A percentile compares a stretch with the other conserved stretches of the same genome.
Evolutionary conservation across 176 grass and related monocot species (phyloP).

Genomic region (Oryza punctata): DNA sequence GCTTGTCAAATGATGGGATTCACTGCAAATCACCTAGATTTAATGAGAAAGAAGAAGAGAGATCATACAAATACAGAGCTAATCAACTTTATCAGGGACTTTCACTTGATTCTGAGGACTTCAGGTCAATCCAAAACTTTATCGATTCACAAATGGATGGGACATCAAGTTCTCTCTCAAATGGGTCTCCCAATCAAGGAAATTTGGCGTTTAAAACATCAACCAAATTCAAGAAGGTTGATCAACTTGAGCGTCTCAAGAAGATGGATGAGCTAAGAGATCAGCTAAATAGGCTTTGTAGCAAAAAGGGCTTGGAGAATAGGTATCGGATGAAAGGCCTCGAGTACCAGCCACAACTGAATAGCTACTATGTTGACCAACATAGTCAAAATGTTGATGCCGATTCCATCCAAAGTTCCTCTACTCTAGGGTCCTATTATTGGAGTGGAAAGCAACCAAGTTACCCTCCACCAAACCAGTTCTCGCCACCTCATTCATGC

Average conservation of each 20-base stretch:
- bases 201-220: constrained; percentile 26
- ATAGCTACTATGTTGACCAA: constrained; percentile 44
- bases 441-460: constrained; percentile 38
- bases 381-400: constrained; percentile 46
- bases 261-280: constrained; percentile 82
- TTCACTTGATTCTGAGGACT: constrained; percentile 75
- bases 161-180: constrained; percentile 48
- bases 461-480: constrained; percentile 38
- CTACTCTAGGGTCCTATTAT: constrained; percentile 48
- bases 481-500: constrained; percentile 48
- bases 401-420: constrained; percentile 46
- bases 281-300: constrained; percentile 59
- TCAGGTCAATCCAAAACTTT: constrained; percentile 55
- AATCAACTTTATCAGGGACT: constrained; percentile 34
- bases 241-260: constrained; percentile 50
- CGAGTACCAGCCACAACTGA: constrained; percentile 43
- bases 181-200: constrained; percentile 37
- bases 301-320: constrained; percentile 35
- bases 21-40: constrained; percentile 31
- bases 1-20: constrained; percentile 48
- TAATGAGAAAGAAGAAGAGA: constrained; percentile 42
- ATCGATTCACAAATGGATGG: constrained; percentile 47
- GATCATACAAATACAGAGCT: constrained; percentile 30
- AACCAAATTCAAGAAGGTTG: constrained; percentile 50
- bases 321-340: constrained; percentile 39